These are phyloP conservation scores for Extremus antarcticus DNA, from an alignment of 495 filamentous ascomycete species.

Conservation along the genomic window DNA sequence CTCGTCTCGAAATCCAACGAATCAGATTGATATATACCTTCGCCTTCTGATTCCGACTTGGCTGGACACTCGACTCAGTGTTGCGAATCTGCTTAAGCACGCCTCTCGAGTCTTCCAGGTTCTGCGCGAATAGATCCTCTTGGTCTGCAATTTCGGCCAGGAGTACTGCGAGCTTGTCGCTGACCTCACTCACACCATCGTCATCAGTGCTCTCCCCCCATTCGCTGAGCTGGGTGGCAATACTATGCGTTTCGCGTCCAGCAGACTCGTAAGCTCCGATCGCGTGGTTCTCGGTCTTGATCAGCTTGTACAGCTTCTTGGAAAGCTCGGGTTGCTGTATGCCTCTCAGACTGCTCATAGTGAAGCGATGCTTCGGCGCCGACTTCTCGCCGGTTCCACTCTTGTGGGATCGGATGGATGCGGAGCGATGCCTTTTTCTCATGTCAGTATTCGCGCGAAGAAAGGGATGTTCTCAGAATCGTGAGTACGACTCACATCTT, in stretches of 20 bases:
- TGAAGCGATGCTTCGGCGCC: slow-evolving; percentile 53
- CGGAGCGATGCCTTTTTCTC: slow-evolving; percentile 24
- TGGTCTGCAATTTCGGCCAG: slow-evolving; percentile 84
- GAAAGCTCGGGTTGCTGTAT: slow-evolving; percentile 73
- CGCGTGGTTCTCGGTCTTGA: slow-evolving; percentile 81
- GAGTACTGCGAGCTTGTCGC: slow-evolving; percentile 88
- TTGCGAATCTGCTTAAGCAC: slow-evolving; percentile 84
- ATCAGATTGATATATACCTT: slow-evolving; percentile 41
- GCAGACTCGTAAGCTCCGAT: slow-evolving; percentile 76
- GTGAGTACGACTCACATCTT: background rate
- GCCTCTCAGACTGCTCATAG: slow-evolving; percentile 69
- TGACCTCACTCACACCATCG: slow-evolving; percentile 74
- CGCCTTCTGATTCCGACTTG: slow-evolving; percentile 68
- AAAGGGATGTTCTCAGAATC: background rate
- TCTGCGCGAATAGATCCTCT: slow-evolving; percentile 77
- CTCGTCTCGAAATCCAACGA: background rate
- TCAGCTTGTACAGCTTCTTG: slow-evolving; percentile 73
- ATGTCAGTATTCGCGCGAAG: background rate
- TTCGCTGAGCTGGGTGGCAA: slow-evolving; percentile 85
- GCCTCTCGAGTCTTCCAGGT: slow-evolving; percentile 68
- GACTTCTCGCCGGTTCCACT: slow-evolving; percentile 19
- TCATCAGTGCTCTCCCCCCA: slow-evolving; percentile 89
- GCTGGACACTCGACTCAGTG: slow-evolving; percentile 87
- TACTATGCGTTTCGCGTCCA: slow-evolving; percentile 64
- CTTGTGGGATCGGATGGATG: slow-evolving; percentile 34